A percentile compares a stretch with the other conserved stretches of the same genome.
Evolutionary conservation across 2,329 filamentous ascomycete species (phyloP).

Genomic region (Cladophialophora bantiana): DNA sequence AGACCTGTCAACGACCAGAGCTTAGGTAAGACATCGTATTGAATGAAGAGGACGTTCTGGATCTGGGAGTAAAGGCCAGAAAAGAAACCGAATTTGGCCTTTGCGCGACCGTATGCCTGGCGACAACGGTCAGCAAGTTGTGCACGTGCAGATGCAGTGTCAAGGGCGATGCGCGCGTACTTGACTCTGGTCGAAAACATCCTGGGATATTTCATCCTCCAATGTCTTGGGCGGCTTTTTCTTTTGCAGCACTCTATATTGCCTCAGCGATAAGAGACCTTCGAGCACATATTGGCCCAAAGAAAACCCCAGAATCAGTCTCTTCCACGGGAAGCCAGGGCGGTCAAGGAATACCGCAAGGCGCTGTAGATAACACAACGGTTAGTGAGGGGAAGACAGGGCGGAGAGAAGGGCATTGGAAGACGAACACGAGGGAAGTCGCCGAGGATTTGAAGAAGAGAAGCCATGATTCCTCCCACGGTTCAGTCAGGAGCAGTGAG

Average conservation of each 20-base stretch:
- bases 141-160: background rate
- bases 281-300: slow-evolving; percentile 90
- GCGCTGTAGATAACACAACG: slow-evolving; percentile 52
- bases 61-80: slow-evolving; percentile 82
- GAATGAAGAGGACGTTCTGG: slow-evolving; percentile 88
- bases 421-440: slow-evolving; percentile 40
- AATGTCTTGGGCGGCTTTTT: slow-evolving; percentile 85
- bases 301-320: slow-evolving; percentile 91
- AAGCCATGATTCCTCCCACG: slow-evolving; percentile 36
- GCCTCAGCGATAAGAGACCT: slow-evolving; percentile 84
- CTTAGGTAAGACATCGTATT: slow-evolving; percentile 88
- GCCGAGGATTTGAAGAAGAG: slow-evolving; percentile 38
- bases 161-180: slow-evolving; percentile 48
- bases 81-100: slow-evolving; percentile 86
- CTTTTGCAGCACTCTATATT: slow-evolving; percentile 84
- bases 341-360: slow-evolving; percentile 87
- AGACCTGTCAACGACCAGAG: slow-evolving; percentile 84
- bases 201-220: slow-evolving; percentile 82
- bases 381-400: slow-evolving; percentile 17
- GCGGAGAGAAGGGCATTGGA: slow-evolving; percentile 14
- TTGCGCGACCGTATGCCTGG: slow-evolving; percentile 89
- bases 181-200: slow-evolving; percentile 94
- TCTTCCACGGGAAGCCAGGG: slow-evolving; percentile 96
- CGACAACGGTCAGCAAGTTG: slow-evolving; percentile 7
- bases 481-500: slow-evolving; percentile 8